These are phyloP conservation scores for Funneliformis geosporum DNA, from an alignment of 192 early-diverging fungal genomes.

Conservation along the genomic window DNA sequence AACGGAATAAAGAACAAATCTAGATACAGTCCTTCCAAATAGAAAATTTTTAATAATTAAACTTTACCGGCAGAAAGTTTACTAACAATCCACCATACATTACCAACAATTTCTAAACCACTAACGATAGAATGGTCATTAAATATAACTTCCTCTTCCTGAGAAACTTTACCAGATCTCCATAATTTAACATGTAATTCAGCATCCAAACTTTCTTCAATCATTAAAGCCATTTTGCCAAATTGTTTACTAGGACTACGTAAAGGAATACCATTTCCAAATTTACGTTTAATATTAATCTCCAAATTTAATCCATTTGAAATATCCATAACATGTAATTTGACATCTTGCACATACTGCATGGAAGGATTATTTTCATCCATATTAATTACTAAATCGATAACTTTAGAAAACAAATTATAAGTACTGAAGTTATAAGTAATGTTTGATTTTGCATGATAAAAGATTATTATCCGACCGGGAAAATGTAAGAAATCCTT, in stretches of 20 bases:
- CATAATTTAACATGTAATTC: slow-evolving; percentile 33
- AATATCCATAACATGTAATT: slow-evolving; percentile 25
- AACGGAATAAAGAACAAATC: too few relatives aligned
- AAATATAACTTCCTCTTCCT: slow-evolving; percentile 35
- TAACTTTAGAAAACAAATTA: slow-evolving; percentile 20
- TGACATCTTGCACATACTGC: slow-evolving; percentile 38
- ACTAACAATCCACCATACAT: slow-evolving; percentile 36
- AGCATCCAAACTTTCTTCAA: slow-evolving; percentile 39
- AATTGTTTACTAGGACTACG: slow-evolving; percentile 40
- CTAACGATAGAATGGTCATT: slow-evolving; percentile 35
- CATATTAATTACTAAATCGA: slow-evolving; percentile 31
- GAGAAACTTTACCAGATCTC: slow-evolving; percentile 13
- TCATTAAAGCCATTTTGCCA: slow-evolving; percentile 36
- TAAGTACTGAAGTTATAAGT: slow-evolving; percentile 47
- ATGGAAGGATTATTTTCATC: background rate
- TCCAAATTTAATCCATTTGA: slow-evolving; percentile 21
- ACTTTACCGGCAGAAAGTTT: background rate
- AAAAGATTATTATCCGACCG: slow-evolving; percentile 40
- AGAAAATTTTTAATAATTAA: too few relatives aligned
- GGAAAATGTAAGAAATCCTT: slow-evolving; percentile 13
- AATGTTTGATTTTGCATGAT: slow-evolving; percentile 42
- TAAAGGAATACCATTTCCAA: slow-evolving; percentile 44
- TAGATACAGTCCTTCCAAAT: too few relatives aligned
- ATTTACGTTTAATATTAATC: slow-evolving; percentile 36
- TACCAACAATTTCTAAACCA: slow-evolving; percentile 43